Conservation (phyloP, 768 basidiomycete genomes). For the Suillus placidus region DNA sequence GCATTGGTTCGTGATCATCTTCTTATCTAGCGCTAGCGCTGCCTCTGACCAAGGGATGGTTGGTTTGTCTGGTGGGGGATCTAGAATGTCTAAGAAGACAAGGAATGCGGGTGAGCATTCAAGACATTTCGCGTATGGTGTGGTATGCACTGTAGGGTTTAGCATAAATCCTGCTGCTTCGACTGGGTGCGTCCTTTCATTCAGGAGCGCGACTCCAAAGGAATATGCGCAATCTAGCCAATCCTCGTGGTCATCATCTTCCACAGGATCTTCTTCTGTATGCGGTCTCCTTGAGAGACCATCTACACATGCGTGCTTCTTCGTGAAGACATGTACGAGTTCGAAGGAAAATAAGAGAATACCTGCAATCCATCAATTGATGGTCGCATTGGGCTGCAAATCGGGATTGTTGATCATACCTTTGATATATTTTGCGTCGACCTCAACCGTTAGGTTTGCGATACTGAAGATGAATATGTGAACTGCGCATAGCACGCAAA, state of each 20-base stretch:
- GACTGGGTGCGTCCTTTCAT: too few species aligned
- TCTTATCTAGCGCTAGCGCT: too few species aligned
- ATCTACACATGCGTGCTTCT: neutral
- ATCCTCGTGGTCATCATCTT: neutral
- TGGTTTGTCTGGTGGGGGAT: too few species aligned
- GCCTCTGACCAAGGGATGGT: too few species aligned
- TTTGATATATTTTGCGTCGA: conserved; percentile 33
- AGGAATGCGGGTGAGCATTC: too few species aligned
- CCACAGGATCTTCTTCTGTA: rapidly evolving
- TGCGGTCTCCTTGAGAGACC: neutral
- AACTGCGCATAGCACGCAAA: conserved; percentile 20
- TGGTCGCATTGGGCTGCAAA: conserved; percentile 32
- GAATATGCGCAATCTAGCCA: neutral
- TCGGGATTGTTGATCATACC: conserved; percentile 39
- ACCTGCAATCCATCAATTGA: conserved; percentile 30
- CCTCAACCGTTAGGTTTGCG: conserved; percentile 27
- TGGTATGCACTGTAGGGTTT: too few species aligned
- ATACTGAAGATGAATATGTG: conserved; percentile 32
- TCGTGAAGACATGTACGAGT: conserved; percentile 31
- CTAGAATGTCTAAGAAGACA: too few species aligned
- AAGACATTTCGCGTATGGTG: too few species aligned
- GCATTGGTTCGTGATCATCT: too few species aligned
- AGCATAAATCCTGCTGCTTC: too few species aligned
- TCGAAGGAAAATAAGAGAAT: conserved; percentile 33
- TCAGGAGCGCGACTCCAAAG: rapidly evolving